phyloP scores from a whole-genome alignment of 805 yeast species.

The Pichia eremophila region DNA sequence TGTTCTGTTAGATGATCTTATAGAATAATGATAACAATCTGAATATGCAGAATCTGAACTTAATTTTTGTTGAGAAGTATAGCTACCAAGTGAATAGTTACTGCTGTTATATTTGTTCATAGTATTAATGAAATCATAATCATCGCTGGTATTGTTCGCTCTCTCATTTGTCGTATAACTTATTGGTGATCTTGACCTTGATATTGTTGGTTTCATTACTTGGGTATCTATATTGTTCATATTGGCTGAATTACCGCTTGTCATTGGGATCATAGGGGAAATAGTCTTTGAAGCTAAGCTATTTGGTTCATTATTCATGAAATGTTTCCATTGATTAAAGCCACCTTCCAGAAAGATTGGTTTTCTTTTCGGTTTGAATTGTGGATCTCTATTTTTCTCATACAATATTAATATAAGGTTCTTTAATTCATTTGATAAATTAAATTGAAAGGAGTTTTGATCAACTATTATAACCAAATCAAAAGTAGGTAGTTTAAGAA shows the following conservation, averaged over 20 bases:
- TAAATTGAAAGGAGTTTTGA: conserved; percentile 23
- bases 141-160: neutral
- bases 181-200: neutral
- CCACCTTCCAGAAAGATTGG: conserved; percentile 52
- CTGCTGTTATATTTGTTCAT: neutral
- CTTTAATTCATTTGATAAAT: conserved; percentile 16
- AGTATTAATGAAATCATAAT: neutral
- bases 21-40: neutral
- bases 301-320: conserved; percentile 6
- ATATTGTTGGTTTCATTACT: neutral
- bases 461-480: conserved; percentile 64
- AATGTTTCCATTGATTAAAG: conserved; percentile 47
- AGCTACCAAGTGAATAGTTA: neutral
- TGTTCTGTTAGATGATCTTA: neutral
- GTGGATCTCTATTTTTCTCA: conserved; percentile 28
- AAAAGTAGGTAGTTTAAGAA: conserved; percentile 43
- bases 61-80: too few relatives aligned
- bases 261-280: neutral
- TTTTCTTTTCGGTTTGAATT: conserved; percentile 24
- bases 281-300: neutral
- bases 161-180: neutral
- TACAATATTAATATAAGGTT: conserved; percentile 31
- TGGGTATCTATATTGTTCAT: neutral
- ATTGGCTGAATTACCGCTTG: neutral
- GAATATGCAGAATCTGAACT: neutral